Evolutionary conservation across 2,329 filamentous ascomycete genomes (phyloP).

Genomic region (Ceratocystis smalleyi): DNA sequence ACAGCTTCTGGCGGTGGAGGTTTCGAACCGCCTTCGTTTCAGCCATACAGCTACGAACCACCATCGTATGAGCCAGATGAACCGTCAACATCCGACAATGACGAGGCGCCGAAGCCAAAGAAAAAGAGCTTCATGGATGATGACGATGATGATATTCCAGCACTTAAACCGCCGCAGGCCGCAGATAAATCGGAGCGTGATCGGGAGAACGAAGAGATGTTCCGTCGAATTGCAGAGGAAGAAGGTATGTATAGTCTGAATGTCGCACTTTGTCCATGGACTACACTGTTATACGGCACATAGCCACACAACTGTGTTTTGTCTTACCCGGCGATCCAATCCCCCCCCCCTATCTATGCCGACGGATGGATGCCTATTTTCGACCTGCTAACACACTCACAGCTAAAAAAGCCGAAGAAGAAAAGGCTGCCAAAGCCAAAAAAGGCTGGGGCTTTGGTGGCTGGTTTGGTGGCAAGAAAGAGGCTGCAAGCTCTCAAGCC

Average conservation of each 20-base stretch:
- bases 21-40: conserved; percentile 48
- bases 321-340: not conserved
- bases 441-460: conserved; percentile 68
- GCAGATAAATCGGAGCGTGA: conserved; percentile 53
- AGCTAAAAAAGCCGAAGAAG: conserved; percentile 46
- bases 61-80: conserved; percentile 40
- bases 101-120: conserved; percentile 42
- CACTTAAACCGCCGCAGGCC: conserved; percentile 30
- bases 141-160: conserved; percentile 54
- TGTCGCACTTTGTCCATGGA: not conserved
- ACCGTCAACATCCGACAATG: conserved; percentile 28
- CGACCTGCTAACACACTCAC: not conserved
- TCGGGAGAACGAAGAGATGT: conserved; percentile 67
- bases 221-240: conserved; percentile 67
- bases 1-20: conserved; percentile 24
- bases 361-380: conserved; percentile 9
- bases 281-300: not conserved
- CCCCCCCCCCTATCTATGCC: not conserved
- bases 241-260: conserved; percentile 38
- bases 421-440: conserved; percentile 30
- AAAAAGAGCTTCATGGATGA: conserved; percentile 73
- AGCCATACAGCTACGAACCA: conserved; percentile 43
- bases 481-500: conserved; percentile 24
- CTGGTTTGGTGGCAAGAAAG: conserved; percentile 68
- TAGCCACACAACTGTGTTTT: too few relatives aligned